Base-by-base conservation (phyloP, 305 asterid species). In the Lippia alba region DNA sequence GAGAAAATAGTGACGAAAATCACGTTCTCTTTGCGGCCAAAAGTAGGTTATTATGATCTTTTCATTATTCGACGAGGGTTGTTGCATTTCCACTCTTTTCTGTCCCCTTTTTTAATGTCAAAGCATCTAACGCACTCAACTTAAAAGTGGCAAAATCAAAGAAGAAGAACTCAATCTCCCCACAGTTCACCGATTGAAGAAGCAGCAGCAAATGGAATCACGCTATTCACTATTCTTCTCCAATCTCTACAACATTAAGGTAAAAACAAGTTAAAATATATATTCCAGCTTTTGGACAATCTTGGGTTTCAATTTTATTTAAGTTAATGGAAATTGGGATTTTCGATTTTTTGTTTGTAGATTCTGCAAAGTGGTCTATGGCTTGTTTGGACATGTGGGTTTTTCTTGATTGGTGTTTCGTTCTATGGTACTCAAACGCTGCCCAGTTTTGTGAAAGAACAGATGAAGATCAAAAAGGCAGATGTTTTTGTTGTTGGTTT, bases 301-400 rank as follows among this genome's bases (percentile, higher is more conserved):
- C 51, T 63, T 55, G 61, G 62, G 69, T 61, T 24, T 67, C 57
- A 67, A 10, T 51, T 36, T 36, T 71, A 44, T 57, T 64, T 48
- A 58, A 61, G 55, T 49, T 57, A 66, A 36, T 17, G 40, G 74
- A 30, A 24, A 24, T 24, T 66, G 12, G 16, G 24, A 17, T 69
- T 76, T 54, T 53, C 49, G 12, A 46, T 56, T 32, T 32, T 40
- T 32, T 8, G 16, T 56, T 76, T 58, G 77, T 82, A 94, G 97
- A 85, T 77, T 71, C 61, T 87, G 80, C 83, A 77, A 68, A 79
- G 82, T 73, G 98, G 94, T 53, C 67, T 88, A 58, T 87, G 84
- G 82, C 75, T 86, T 74, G 82, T 91, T 74, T 94, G 99, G 99
- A 61, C 86, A 36, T 83, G 84, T 82, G 98, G 97, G 66, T 16